Conservation (phyloP, 768 basidiomycete species). For the Collybia sp. region DNA sequence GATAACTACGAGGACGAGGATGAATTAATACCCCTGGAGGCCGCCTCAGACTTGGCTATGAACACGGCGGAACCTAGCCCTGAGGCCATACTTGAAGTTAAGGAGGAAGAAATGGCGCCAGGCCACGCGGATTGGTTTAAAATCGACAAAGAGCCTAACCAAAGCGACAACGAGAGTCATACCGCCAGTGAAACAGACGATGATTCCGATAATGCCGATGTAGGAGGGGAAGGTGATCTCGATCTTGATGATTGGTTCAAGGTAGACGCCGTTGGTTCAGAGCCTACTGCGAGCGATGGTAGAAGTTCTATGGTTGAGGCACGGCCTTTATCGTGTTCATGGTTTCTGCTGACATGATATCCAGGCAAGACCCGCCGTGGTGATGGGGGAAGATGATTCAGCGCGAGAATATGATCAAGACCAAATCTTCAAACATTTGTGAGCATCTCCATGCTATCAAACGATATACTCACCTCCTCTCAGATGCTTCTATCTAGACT, state of each 20-base stretch:
- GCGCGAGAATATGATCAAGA: slow-evolving; percentile 79
- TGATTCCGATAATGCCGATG: slow-evolving; percentile 60
- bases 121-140: slow-evolving; percentile 58
- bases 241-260: slow-evolving; percentile 37
- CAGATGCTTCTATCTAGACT: slow-evolving; percentile 89
- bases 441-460: slow-evolving; percentile 17
- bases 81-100: background rate
- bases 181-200: slow-evolving; percentile 49
- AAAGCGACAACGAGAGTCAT: slow-evolving; percentile 35
- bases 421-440: slow-evolving; percentile 82
- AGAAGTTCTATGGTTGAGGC: slow-evolving; percentile 5
- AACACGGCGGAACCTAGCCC: slow-evolving; percentile 14
- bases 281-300: slow-evolving; percentile 1
- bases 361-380: slow-evolving; percentile 21
- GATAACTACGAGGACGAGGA: slow-evolving; percentile 48
- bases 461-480: slow-evolving; percentile 2
- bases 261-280: slow-evolving; percentile 17
- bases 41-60: background rate
- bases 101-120: slow-evolving; percentile 34
- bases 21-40: slow-evolving; percentile 4
- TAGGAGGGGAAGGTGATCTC: slow-evolving; percentile 20
- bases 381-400: slow-evolving; percentile 68
- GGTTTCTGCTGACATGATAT: background rate
- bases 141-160: slow-evolving; percentile 25
- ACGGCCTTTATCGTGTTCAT: background rate